phyloP scores from a whole-genome alignment of 495 filamentous ascomycete genomes.

The Tricharina praecox region DNA sequence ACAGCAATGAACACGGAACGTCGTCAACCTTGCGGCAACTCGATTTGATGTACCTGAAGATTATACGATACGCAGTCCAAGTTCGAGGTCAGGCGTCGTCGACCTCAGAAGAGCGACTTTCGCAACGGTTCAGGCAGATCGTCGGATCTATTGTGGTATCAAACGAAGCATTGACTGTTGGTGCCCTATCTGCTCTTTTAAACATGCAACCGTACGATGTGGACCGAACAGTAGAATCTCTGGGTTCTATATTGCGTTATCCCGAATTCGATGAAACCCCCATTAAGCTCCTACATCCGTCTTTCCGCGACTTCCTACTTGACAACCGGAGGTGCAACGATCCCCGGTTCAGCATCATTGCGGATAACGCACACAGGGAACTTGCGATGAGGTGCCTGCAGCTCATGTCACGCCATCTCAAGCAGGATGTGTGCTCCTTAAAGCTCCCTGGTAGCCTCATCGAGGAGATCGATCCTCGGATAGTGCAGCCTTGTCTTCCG shows the following conservation, averaged over 20 bases:
- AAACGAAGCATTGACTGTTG: neutral
- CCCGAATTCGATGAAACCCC: conserved; percentile 2
- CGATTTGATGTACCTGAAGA: neutral
- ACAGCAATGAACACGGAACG: neutral
- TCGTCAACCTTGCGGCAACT: neutral
- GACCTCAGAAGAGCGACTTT: neutral
- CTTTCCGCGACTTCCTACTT: conserved; percentile 20
- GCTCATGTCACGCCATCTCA: conserved; percentile 24
- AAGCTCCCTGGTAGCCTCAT: conserved; percentile 16
- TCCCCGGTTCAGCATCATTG: conserved; percentile 26
- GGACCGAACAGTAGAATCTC: neutral
- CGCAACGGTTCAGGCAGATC: conserved; percentile 3
- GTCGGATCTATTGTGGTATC: conserved; percentile 7
- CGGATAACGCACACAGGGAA: conserved; percentile 9
- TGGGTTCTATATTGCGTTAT: neutral
- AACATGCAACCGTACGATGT: neutral
- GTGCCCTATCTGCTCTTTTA: neutral
- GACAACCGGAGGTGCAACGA: conserved; percentile 13
- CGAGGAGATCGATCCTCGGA: conserved; percentile 15
- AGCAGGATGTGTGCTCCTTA: conserved; percentile 31
- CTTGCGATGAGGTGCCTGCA: conserved; percentile 24
- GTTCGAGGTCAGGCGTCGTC: neutral
- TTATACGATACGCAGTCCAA: neutral
- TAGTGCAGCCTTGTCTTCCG: conserved; percentile 23
- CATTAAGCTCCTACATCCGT: conserved; percentile 12